Percentiles rank a stretch among this genome's conserved stretches.
Conservation (phyloP, 2,329 filamentous ascomycete genomes). For the Byssoonygena ceratinophila region DNA sequence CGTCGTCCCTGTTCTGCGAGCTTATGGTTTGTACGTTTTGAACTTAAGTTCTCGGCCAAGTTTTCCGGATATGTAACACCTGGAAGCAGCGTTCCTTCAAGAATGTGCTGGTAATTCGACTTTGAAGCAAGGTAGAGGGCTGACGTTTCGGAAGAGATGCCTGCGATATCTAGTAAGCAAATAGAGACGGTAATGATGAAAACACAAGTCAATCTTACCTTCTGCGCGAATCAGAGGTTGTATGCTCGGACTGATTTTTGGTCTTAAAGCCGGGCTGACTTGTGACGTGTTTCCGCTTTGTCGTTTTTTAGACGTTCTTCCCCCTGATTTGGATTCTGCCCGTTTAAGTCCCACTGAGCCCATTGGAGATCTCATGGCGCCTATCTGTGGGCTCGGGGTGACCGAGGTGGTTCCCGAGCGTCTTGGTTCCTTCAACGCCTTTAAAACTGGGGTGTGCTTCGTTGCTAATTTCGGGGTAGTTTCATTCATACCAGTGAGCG, state of each 20-base stretch:
- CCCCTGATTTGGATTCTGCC: constrained; percentile 40
- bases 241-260: constrained; percentile 87
- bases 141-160: constrained; percentile 48
- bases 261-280: constrained; percentile 75
- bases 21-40: constrained; percentile 95
- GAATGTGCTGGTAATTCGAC: constrained; percentile 94
- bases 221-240: constrained; percentile 73
- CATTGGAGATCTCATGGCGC: constrained; percentile 44
- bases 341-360: constrained; percentile 33
- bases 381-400: constrained; percentile 45
- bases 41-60: constrained; percentile 84
- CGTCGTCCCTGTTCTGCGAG: constrained; percentile 91
- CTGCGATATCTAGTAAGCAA: constrained; percentile 19
- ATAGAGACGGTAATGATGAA: not conserved
- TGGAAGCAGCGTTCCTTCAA: constrained; percentile 83
- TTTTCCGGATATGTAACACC: constrained; percentile 85
- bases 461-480: constrained; percentile 53
- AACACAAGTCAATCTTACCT: constrained; percentile 36
- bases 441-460: constrained; percentile 47
- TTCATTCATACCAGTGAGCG: constrained; percentile 41
- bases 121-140: constrained; percentile 79
- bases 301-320: constrained; percentile 56
- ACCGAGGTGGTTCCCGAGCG: constrained; percentile 28
- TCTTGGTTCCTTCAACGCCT: constrained; percentile 23
- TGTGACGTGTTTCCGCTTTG: constrained; percentile 60